These are phyloP conservation scores for Lactarius akahatsu DNA, from an alignment of 768 basidiomycete genomes.

Conservation along the genomic window DNA sequence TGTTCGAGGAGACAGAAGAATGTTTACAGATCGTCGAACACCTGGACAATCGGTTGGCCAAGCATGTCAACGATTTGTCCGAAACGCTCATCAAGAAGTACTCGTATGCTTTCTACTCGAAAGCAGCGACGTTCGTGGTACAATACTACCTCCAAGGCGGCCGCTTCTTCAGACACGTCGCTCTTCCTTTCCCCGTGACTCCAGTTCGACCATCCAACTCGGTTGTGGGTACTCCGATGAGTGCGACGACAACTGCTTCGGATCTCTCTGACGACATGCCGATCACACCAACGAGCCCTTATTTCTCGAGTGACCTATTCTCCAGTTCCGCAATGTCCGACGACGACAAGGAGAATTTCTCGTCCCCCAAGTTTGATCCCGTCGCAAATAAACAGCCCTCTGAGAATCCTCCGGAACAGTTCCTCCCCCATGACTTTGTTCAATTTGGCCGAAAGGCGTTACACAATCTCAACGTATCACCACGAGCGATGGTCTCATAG, in stretches of 20 bases:
- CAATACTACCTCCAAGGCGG: constrained; percentile 93
- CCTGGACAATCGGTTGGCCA: constrained; percentile 83
- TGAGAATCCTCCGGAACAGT: constrained; percentile 71
- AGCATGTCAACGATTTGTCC: constrained; percentile 89
- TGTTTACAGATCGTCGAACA: constrained; percentile 80
- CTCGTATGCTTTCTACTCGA: constrained; percentile 94
- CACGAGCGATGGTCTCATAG: constrained; percentile 60
- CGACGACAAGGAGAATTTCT: constrained; percentile 80
- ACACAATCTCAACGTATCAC: constrained; percentile 72
- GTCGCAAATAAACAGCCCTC: constrained; percentile 67
- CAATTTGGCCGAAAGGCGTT: constrained; percentile 75
- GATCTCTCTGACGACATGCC: constrained; percentile 85
- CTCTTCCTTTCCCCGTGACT: constrained; percentile 61
- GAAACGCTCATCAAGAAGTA: constrained; percentile 98
- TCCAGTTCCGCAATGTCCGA: constrained; percentile 63
- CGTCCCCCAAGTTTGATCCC: constrained; percentile 61
- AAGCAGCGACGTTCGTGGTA: constrained; percentile 89
- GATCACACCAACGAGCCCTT: constrained; percentile 73
- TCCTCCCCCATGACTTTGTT: constrained; percentile 79
- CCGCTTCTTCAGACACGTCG: constrained; percentile 56
- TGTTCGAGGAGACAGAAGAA: constrained; percentile 83
- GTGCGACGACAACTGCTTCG: constrained; percentile 68
- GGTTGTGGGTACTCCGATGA: constrained; percentile 69
- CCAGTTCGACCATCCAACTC: constrained; percentile 52
- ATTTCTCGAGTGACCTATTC: constrained; percentile 49